Evolutionary conservation across 371 early-diverging fungal species (phyloP).

Genomic region (Syncephalis plumigaleata): DNA sequence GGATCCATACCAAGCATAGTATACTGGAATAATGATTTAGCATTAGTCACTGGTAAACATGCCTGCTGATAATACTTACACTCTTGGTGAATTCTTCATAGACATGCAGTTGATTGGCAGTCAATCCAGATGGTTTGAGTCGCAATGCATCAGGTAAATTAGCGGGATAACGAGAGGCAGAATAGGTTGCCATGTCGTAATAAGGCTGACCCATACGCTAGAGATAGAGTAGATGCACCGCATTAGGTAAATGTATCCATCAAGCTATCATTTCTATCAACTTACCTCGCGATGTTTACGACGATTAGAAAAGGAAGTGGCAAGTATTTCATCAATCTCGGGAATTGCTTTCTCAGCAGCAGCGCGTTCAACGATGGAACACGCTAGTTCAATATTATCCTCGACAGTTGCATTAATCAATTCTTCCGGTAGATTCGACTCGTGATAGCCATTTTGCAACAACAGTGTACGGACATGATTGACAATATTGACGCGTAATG

Average conservation of each 20-base stretch:
- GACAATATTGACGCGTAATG: conserved; percentile 74
- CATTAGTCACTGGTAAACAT: too few species aligned
- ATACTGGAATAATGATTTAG: too few species aligned
- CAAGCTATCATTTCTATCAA: background rate
- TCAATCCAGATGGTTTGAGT: conserved; percentile 63
- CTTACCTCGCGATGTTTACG: conserved; percentile 62
- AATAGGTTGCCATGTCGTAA: conserved; percentile 63
- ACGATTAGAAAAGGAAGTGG: conserved; percentile 42
- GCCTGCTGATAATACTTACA: conserved; percentile 6
- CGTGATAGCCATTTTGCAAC: conserved; percentile 64
- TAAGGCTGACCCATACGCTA: conserved; percentile 71
- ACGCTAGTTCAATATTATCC: conserved; percentile 85
- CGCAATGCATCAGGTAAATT: conserved; percentile 71
- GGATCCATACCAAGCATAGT: too few species aligned
- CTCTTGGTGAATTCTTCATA: conserved; percentile 38
- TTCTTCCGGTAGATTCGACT: conserved; percentile 34
- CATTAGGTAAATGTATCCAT: too few species aligned
- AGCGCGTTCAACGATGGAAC: conserved; percentile 79
- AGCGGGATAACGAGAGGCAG: conserved; percentile 52
- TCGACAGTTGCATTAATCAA: conserved; percentile 56
- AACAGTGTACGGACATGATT: conserved; percentile 55
- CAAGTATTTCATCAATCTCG: conserved; percentile 69
- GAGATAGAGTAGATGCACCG: background rate
- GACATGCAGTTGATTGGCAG: conserved; percentile 50
- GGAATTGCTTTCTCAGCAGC: conserved; percentile 79